Base-by-base conservation (phyloP, 441 rosid species). In the Populus trichocarpa region DNA sequence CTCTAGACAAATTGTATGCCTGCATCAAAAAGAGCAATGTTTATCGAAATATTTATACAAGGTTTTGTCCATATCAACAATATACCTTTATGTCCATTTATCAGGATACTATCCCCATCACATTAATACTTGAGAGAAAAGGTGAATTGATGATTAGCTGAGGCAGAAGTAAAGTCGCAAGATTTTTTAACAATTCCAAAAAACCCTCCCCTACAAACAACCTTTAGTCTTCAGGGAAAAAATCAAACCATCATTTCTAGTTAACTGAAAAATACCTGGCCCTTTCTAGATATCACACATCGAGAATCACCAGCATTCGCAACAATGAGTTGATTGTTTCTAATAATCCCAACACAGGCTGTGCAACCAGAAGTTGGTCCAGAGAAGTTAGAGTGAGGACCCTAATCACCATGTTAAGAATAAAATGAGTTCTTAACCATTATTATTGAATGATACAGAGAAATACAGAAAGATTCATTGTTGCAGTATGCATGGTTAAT, bases 261-360 rank as follows among this genome's bases (percentile, higher is more conserved):
- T 35, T 28, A 40, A 33, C 3, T 13, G 75, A 80, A 77, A 75
- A 76, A 72, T 91, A 96, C 99, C 98, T 93, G 97, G 42, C 98
- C 97, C 84, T 91, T 95, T 84, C 97, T 84, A 25, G 95, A 93
- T 86, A 95, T 85, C 78, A 95, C 97, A 74, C 98, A 95, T 71
- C 99, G 92, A 74, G 99, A 95, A 88, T 95, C 99, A 63, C 98
- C 99, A 42, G 97, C 99, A 88, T 95, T 95, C 20, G 95, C 96
- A 73, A 92, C 93, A 76, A 89, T 20, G 23, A 95, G 91, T 81
- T 91, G 95, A 78, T 87, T 88, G 76, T 90, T 84, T 85, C 89
- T 82, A 50, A 95, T 83, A 71, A 92, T 80, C n/a, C 94, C 95
- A 33, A 95, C 99, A 79, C 99, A 95, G 70, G 99, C 98, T 23